Evolutionary conservation across 2,329 filamentous ascomycete species (phyloP).

Genomic region (Fusarium tricinctum): DNA sequence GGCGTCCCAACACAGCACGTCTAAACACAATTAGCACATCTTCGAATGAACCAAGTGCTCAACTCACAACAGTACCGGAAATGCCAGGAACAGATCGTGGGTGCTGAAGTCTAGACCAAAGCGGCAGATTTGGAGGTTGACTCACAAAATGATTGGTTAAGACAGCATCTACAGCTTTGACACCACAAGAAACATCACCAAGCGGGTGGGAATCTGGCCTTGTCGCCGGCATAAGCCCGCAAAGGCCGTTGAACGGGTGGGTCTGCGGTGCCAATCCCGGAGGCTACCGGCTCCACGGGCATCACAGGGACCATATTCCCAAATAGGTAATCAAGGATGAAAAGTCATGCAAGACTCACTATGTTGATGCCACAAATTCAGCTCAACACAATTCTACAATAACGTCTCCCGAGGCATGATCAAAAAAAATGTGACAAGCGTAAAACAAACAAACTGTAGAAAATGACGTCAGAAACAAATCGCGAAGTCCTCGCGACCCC

Average conservation of each 20-base stretch:
- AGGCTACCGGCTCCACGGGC: conserved; percentile 17
- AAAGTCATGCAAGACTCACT: background rate
- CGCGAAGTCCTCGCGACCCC: conserved; percentile 44
- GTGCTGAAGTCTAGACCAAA: background rate
- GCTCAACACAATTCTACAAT: background rate
- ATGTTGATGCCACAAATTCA: too few species aligned
- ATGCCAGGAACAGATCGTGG: background rate
- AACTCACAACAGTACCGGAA: background rate
- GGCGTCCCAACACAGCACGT: background rate
- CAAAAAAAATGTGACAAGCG: background rate
- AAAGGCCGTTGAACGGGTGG: conserved; percentile 14
- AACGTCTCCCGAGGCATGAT: background rate
- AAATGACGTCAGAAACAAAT: conserved; percentile 49
- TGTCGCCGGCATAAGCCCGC: conserved; percentile 32
- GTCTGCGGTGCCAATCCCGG: conserved; percentile 16
- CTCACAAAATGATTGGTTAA: conserved; percentile 14
- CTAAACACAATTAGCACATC: background rate
- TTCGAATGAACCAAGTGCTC: background rate
- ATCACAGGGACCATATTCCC: conserved; percentile 25
- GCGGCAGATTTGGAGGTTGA: background rate
- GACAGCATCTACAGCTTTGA: background rate
- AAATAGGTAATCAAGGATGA: conserved; percentile 6
- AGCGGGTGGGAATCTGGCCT: conserved; percentile 13
- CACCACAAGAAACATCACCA: conserved; percentile 1
- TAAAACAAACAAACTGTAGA: background rate